Evolutionary conservation across 306 rosid genomes (phyloP).

Genomic region (Sindora glabra): DNA sequence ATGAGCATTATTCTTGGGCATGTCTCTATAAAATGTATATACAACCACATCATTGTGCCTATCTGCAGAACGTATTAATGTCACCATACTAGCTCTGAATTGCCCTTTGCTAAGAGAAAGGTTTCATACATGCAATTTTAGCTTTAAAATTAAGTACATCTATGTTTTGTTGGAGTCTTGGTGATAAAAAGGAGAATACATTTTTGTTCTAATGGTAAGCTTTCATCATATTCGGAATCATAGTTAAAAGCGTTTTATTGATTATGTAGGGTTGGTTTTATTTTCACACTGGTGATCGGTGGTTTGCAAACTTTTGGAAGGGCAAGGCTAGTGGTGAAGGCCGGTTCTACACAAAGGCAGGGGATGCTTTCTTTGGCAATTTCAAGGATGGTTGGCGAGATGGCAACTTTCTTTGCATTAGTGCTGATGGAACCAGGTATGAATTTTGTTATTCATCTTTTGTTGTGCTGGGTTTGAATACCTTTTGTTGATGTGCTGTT

Average conservation of each 20-base stretch:
- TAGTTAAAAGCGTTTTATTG: background rate
- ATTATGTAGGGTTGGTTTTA: conserved; percentile 82
- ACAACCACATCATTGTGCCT: too few species aligned
- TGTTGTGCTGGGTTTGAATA: background rate
- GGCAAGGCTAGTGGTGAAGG: conserved; percentile 98
- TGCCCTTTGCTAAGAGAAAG: background rate
- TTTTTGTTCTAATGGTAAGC: background rate
- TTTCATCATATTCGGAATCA: background rate
- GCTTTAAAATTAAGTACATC: background rate
- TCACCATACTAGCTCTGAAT: too few species aligned
- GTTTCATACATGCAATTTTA: background rate
- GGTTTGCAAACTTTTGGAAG: conserved; percentile 98
- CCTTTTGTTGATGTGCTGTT: background rate
- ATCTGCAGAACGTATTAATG: too few species aligned
- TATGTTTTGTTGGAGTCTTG: background rate
- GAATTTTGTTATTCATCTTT: background rate
- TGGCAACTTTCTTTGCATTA: conserved; percentile 73
- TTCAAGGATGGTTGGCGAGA: conserved; percentile 91
- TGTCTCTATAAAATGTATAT: too few species aligned
- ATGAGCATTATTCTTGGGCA: too few species aligned
- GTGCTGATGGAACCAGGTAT: conserved; percentile 71
- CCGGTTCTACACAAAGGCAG: conserved; percentile 78
- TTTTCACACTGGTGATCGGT: conserved; percentile 81
- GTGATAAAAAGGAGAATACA: background rate
- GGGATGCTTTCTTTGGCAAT: conserved; percentile 80